Base-by-base conservation (phyloP, 2,329 filamentous ascomycete species). In the Ophiocordyceps robertsii region DNA sequence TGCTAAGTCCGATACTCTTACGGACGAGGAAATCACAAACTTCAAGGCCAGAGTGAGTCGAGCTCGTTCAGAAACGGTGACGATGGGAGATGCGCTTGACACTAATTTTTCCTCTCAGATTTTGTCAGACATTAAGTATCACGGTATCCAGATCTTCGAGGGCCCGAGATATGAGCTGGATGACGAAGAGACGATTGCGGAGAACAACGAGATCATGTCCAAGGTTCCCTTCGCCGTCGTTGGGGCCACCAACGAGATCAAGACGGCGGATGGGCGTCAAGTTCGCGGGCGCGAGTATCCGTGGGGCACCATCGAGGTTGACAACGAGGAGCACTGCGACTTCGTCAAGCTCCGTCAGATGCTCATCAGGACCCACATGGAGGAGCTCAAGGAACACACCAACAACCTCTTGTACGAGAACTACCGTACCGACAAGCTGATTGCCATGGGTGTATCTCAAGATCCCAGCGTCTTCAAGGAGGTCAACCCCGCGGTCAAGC, bases 171-270 rank as follows among this genome's bases (percentile, higher is more conserved):
- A 98, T 67, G 92, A 98, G 69, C 83, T 96, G 49, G 92, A 98
- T 59, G 92, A 98, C 53, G 92, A 98, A 68, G 92, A 98, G 76
- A 98, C 92, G 32, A 95, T 98, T 63, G 92, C 92, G 24, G 92
- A 98, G 77, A 98, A 98, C 77, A 92, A 94, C 66, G 92, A 98
- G 72, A 98, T 98, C 66, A 92, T 98, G 88, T 95, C 90, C 63
- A 96, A 96, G 77, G 90, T 98, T 46, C 92, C 92, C 35, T 98
- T 98, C 57, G 92, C 92, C 42, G 88, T 98, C 53, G 92, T 98
- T 49, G 92, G 92, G 70, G 90, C 92, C 54, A 96, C 94, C 65
- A 81, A 85, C 55, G 92, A 98, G 68, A 88, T 98, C 55, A 82
- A 80, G 51, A 92, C 84, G 48, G 75, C 85, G 46, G 90, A 96